Percentiles rank a stretch among this genome's conserved stretches.
These are phyloP conservation scores for Aphanoascus verrucosus DNA, from an alignment of 2,329 filamentous ascomycete genomes.

Conservation along the genomic window DNA sequence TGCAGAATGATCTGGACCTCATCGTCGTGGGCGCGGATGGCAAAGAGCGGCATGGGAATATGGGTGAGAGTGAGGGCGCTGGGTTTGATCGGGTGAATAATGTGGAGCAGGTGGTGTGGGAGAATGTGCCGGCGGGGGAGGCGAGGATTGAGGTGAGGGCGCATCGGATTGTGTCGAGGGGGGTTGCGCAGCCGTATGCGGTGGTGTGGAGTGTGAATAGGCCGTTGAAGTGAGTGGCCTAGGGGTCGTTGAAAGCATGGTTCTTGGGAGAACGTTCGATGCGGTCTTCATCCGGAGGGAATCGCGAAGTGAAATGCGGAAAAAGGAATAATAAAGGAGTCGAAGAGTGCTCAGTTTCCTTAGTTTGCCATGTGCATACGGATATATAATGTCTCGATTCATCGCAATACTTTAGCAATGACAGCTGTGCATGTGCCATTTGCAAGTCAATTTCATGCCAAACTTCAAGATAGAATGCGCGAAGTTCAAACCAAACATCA, in stretches of 20 bases:
- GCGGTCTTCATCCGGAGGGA: neutral
- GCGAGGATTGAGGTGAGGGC: constrained; percentile 8
- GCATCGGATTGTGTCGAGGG: constrained; percentile 9
- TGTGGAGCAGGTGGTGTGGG: constrained; percentile 19
- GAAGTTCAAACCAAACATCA: too few relatives aligned
- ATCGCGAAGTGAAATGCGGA: neutral
- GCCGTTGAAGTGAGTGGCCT: constrained; percentile 3
- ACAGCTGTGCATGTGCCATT: too few relatives aligned
- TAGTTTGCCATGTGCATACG: too few relatives aligned
- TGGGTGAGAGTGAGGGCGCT: constrained; percentile 11
- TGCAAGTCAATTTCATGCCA: too few relatives aligned
- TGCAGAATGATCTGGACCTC: constrained; percentile 19
- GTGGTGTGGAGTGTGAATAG: constrained; percentile 15
- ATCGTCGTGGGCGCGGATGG: constrained; percentile 14
- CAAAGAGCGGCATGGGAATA: constrained; percentile 18
- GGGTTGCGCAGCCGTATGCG: constrained; percentile 14
- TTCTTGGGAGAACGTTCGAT: too few relatives aligned
- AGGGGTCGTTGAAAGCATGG: too few relatives aligned
- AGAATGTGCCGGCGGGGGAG: constrained; percentile 11
- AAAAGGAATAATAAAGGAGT: too few relatives aligned
- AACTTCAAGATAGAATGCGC: neutral
- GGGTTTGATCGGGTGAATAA: constrained; percentile 19
- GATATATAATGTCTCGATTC: too few relatives aligned
- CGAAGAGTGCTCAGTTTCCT: too few relatives aligned
- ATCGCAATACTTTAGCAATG: too few relatives aligned